Conservation (phyloP, 1,284 basidiomycete genomes). For the Cryptococcus sp. region DNA sequence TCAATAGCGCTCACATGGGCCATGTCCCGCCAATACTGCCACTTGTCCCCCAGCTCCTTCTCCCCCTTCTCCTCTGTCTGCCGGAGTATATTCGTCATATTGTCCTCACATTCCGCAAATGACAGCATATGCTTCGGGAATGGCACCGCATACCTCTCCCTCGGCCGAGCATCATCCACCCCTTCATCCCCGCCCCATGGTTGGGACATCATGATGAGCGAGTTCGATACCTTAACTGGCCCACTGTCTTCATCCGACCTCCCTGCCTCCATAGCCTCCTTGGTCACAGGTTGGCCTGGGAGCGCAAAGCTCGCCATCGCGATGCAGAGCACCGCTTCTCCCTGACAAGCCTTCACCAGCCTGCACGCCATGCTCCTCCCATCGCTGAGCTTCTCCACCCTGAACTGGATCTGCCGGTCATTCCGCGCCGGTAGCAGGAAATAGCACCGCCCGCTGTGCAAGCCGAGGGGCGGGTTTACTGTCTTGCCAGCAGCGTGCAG, state of each 20-base stretch:
- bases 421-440: slow-evolving; percentile 60
- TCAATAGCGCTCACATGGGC: slow-evolving; percentile 51
- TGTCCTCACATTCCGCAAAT: slow-evolving; percentile 62
- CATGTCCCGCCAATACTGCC: slow-evolving; percentile 44
- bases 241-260: neutral
- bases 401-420: slow-evolving; percentile 73
- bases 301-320: slow-evolving; percentile 80
- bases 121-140: slow-evolving; percentile 52
- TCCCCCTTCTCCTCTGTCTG: slow-evolving; percentile 24
- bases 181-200: slow-evolving; percentile 2
- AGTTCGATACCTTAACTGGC: neutral
- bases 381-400: slow-evolving; percentile 75
- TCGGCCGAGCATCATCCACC: slow-evolving; percentile 9
- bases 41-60: slow-evolving; percentile 13
- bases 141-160: slow-evolving; percentile 27
- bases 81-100: slow-evolving; percentile 55
- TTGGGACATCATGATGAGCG: neutral
- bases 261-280: neutral
- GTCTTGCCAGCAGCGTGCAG: slow-evolving; percentile 72
- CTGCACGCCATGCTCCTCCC: slow-evolving; percentile 47
- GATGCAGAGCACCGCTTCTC: slow-evolving; percentile 71
- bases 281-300: slow-evolving; percentile 50
- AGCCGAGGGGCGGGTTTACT: slow-evolving; percentile 60
- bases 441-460: slow-evolving; percentile 57
- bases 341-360: slow-evolving; percentile 72